A percentile compares a stretch with the other conserved stretches of the same genome.
Evolutionary conservation across 176 grass and related monocot species (phyloP).

Genomic region (Oryza glumipatula): DNA sequence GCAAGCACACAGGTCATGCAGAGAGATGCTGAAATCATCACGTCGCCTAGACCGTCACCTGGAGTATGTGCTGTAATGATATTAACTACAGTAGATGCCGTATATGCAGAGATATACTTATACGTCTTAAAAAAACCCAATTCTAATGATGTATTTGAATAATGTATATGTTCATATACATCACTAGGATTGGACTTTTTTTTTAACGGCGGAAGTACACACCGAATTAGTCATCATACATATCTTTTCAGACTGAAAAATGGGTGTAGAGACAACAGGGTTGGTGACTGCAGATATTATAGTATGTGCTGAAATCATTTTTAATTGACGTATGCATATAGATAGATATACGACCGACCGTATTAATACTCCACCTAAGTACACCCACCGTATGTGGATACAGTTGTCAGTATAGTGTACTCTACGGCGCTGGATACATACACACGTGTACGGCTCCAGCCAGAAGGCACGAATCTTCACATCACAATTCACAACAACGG

Average conservation of each 20-base stretch:
- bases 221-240: background rate
- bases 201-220: no score
- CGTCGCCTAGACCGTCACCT: no score
- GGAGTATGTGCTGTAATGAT: background rate
- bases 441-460: background rate
- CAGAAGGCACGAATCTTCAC: no score
- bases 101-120: no score
- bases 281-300: background rate
- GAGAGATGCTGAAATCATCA: background rate
- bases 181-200: no score
- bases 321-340: background rate
- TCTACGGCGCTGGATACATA: background rate
- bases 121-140: no score
- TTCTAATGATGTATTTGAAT: no score
- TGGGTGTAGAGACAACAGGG: background rate
- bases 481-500: no score
- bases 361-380: no score
- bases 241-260: background rate
- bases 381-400: background rate
- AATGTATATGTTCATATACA: no score
- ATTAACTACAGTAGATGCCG: no score
- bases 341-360: background rate
- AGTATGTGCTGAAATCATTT: background rate
- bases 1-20: background rate
- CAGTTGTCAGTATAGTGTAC: background rate